Evolutionary conservation across 2,329 filamentous ascomycete species (phyloP), one percentile per base, ranked within the genome.

Genomic region (Daldinia sp.): DNA sequence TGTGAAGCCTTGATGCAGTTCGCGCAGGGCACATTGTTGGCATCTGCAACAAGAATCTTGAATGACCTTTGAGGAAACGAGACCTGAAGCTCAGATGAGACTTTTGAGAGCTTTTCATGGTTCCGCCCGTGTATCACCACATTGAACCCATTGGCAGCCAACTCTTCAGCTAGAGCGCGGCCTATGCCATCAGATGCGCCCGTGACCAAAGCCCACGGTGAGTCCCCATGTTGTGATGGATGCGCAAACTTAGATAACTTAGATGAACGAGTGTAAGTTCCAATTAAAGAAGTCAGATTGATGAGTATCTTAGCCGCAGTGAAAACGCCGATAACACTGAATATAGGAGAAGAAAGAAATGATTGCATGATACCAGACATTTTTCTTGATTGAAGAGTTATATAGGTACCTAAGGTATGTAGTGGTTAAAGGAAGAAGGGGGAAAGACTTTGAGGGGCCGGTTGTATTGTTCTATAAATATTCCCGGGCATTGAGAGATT

Each of bases 141-240:
- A 10, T 50, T 50, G 6, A 50, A 50, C 15, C 46, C 26, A 10
- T 50, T 50, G 23, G 6, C 15, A 50, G 46, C 26, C 15, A 50
- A 50, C 26, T 50, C 46, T 7, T 28, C 20, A 30, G 13, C 15
- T 4, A 50, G n/a, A 30, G 46, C 23, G 6, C 28, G 46, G 7
- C 46, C 26, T 50, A 50, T 50, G 23, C 46, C 46, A 30, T 50
- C 15, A 3, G 46, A 50, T 50, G 46, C 46, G 26, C 46, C 46
- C 6, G 46, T 50, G 3, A 50, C 46, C 26, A 50, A n/a, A 3
- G 46, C 46, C 46, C 46, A 50, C 0, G 46, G 46, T 6, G 26
- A 23, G 5, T 50, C 46, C 5, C 46, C 46, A 13, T 30, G 6
- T 23, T 9, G 46, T 6, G 46, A 50, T 10, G 26, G 6, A 30